Percentiles rank a stretch among this genome's conserved stretches.
Conservation (phyloP, 78 protist genomes). For the Monocercomonoides exilis region DNA sequence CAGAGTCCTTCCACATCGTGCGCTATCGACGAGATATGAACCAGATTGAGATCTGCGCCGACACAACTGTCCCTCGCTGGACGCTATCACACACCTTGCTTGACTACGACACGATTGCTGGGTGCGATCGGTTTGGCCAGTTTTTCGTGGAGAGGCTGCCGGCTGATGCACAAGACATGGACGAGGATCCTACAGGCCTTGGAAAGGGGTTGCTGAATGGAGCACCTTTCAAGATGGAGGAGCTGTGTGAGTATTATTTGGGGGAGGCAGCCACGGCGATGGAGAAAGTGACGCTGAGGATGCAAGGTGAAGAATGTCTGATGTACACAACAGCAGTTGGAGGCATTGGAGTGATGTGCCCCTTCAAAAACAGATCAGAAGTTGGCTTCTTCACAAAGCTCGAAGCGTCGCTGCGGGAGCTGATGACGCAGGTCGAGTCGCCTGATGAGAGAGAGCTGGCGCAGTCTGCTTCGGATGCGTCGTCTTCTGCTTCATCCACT, state of each 20-base stretch:
- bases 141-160: conserved; percentile 65
- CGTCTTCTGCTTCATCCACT: not conserved
- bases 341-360: conserved; percentile 54
- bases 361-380: conserved; percentile 61
- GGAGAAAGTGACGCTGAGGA: not conserved
- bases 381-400: conserved; percentile 66
- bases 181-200: conserved; percentile 61
- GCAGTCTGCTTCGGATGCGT: not conserved
- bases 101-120: conserved; percentile 80
- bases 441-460: not conserved
- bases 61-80: conserved; percentile 78
- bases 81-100: conserved; percentile 43
- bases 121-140: conserved; percentile 81
- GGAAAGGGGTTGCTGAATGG: conserved; percentile 44
- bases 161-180: conserved; percentile 35
- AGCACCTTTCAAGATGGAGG: conserved; percentile 28
- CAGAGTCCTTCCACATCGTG: conserved; percentile 65
- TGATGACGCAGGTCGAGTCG: not conserved
- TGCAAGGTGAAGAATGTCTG: not conserved
- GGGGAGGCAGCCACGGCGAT: not conserved
- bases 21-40: conserved; percentile 53
- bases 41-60: conserved; percentile 69
- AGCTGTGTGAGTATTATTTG: not conserved
- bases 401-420: conserved; percentile 74
- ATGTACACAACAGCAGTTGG: conserved; percentile 13